These are phyloP conservation scores for Picochlorum sp. DNA, from an alignment of 139 green algal species.

Conservation along the genomic window DNA sequence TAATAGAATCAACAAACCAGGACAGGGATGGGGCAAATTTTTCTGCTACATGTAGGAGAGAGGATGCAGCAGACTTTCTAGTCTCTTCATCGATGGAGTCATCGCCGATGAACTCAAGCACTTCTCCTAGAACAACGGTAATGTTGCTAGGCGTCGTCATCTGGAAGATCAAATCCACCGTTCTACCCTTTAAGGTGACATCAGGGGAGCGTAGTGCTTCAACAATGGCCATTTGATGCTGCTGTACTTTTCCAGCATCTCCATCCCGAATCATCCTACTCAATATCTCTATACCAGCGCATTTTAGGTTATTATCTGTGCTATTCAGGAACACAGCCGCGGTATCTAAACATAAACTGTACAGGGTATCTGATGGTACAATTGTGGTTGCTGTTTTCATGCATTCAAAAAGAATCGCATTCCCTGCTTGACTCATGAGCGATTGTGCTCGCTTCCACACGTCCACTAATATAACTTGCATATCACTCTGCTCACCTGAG, in stretches of 20 bases:
- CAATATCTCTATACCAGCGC: slow-evolving; percentile 79
- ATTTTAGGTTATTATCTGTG: slow-evolving; percentile 72
- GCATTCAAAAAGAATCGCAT: slow-evolving; percentile 89
- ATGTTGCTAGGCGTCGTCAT: slow-evolving; percentile 94
- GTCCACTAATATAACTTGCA: slow-evolving; percentile 73
- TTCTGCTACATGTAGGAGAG: slow-evolving; percentile 74
- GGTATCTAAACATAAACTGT: slow-evolving; percentile 59
- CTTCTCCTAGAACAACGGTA: slow-evolving; percentile 82
- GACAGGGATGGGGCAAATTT: slow-evolving; percentile 65
- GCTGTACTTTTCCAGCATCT: slow-evolving; percentile 42
- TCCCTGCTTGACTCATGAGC: slow-evolving; percentile 61
- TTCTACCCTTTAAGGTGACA: slow-evolving; percentile 89
- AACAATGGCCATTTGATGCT: slow-evolving; percentile 91
- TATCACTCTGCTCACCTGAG: slow-evolving; percentile 67
- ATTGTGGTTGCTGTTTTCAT: slow-evolving; percentile 82
- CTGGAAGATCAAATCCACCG: slow-evolving; percentile 88
- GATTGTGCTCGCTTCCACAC: slow-evolving; percentile 33
- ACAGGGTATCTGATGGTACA: slow-evolving; percentile 71
- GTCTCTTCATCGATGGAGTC: slow-evolving; percentile 42
- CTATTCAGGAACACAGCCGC: slow-evolving; percentile 70
- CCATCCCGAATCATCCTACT: slow-evolving; percentile 61
- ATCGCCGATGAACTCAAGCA: slow-evolving; percentile 78
- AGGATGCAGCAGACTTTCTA: slow-evolving; percentile 27
- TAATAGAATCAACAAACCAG: slow-evolving; percentile 90
- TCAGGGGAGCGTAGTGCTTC: slow-evolving; percentile 95